phyloP scores from a whole-genome alignment of 345 rosid species.

The Noccaea caerulescens region DNA sequence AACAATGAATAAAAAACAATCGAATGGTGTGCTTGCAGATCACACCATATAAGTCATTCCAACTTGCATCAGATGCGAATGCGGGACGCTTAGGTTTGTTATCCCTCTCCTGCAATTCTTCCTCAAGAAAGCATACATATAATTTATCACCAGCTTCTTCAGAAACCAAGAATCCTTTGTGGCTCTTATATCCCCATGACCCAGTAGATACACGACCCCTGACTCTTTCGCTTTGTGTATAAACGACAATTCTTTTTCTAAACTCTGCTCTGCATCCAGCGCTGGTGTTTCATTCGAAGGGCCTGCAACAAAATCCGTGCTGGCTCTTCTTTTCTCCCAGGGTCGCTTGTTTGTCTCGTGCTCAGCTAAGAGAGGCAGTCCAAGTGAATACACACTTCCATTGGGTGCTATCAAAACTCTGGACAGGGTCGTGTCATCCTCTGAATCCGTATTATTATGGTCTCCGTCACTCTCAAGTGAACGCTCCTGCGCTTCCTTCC shows the following conservation, averaged over 20 bases:
- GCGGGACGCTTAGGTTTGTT: constrained; percentile 92
- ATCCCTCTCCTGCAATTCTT: constrained; percentile 93
- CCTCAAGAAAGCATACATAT: constrained; percentile 93
- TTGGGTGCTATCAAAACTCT: constrained; percentile 84
- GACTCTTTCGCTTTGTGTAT: constrained; percentile 92
- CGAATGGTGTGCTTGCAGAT: background rate
- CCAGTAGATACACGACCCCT: constrained; percentile 97
- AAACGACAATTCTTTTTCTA: constrained; percentile 90
- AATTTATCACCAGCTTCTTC: constrained; percentile 90
- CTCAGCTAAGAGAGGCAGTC: constrained; percentile 81
- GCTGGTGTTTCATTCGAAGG: constrained; percentile 41
- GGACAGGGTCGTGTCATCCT: constrained; percentile 58
- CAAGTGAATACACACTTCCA: constrained; percentile 91
- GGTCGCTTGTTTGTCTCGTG: constrained; percentile 44
- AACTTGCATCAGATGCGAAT: constrained; percentile 95
- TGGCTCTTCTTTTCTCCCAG: constrained; percentile 61
- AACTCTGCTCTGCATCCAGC: constrained; percentile 75
- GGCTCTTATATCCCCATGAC: constrained; percentile 96
- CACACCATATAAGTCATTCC: constrained; percentile 99
- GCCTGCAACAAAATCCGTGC: constrained; percentile 52
- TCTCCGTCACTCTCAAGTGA: constrained; percentile 90
- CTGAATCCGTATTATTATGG: constrained; percentile 63
- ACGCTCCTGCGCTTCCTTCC: constrained; percentile 93
- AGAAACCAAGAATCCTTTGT: constrained; percentile 96
- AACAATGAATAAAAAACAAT: constrained; percentile 24